Conservation (phyloP, 139 green algal genomes). For the Ostreobium quekettii region DNA sequence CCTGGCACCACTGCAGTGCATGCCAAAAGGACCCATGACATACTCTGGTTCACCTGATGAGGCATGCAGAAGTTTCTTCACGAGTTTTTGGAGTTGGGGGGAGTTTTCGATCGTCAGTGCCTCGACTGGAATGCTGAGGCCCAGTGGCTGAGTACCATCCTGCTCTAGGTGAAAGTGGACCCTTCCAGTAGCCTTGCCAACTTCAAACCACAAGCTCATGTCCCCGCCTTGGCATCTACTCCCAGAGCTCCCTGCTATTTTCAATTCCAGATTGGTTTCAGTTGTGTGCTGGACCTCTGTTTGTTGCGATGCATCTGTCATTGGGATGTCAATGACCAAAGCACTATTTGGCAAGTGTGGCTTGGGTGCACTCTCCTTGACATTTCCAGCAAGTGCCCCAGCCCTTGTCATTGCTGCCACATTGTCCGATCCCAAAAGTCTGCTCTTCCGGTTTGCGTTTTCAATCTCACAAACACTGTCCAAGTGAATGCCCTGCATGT, state of each 20-base stretch:
- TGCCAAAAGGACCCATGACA: background rate
- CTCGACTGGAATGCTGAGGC: conserved; percentile 60
- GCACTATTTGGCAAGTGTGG: background rate
- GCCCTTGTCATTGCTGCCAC: background rate
- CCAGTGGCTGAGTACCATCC: conserved; percentile 52
- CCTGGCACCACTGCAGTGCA: conserved; percentile 73
- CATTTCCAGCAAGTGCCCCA: background rate
- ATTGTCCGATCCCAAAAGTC: background rate
- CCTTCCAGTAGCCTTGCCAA: conserved; percentile 55
- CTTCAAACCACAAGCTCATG: conserved; percentile 42
- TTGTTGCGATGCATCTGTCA: background rate
- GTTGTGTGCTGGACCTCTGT: background rate
- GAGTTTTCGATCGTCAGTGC: conserved; percentile 32
- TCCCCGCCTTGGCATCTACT: background rate
- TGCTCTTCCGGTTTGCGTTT: background rate
- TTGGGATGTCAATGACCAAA: background rate
- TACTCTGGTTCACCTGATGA: background rate
- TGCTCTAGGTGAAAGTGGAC: conserved; percentile 61
- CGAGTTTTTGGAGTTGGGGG: conserved; percentile 17
- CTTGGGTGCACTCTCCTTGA: too few species aligned
- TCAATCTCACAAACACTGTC: background rate
- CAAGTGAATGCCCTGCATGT: background rate
- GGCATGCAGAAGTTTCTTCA: background rate
- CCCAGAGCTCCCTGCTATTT: background rate
- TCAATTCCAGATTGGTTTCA: background rate